Percentiles rank a stretch among this genome's conserved stretches.
These are phyloP conservation scores for Dictyostelium brefeldianum DNA, from an alignment of 78 protist species.

Conservation along the genomic window DNA sequence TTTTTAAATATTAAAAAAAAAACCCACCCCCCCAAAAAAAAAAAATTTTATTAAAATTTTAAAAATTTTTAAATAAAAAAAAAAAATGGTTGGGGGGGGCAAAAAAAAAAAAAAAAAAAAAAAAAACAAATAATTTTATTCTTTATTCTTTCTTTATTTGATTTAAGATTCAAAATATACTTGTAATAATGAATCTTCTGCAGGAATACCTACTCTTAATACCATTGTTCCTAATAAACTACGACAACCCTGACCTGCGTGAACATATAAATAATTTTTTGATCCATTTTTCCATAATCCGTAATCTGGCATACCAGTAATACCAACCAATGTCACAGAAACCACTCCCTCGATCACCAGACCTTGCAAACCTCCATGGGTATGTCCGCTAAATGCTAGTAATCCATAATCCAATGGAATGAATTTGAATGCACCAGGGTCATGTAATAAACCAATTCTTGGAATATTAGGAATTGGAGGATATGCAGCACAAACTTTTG, in stretches of 20 bases:
- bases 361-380: too few species aligned
- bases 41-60: too few species aligned
- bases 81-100: too few species aligned
- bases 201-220: conserved; percentile 66
- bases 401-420: conserved; percentile 69
- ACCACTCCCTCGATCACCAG: too few species aligned
- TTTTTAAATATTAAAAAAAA: too few species aligned
- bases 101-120: neutral
- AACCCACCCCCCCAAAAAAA: too few species aligned
- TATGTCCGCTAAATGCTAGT: conserved; percentile 79
- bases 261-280: conserved; percentile 71
- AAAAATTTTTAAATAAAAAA: too few species aligned
- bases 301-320: conserved; percentile 77
- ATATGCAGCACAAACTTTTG: conserved; percentile 29
- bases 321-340: conserved; percentile 7
- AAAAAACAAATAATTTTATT: neutral
- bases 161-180: conserved; percentile 59
- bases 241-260: conserved; percentile 81
- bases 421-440: conserved; percentile 85
- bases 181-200: conserved; percentile 69
- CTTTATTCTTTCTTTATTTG: neutral
- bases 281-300: conserved; percentile 60
- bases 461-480: conserved; percentile 60
- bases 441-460: conserved; percentile 79
- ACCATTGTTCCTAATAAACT: conserved; percentile 51